Conservation (phyloP, 352 stramenopile genomes). For the Phytophthora multivora region DNA sequence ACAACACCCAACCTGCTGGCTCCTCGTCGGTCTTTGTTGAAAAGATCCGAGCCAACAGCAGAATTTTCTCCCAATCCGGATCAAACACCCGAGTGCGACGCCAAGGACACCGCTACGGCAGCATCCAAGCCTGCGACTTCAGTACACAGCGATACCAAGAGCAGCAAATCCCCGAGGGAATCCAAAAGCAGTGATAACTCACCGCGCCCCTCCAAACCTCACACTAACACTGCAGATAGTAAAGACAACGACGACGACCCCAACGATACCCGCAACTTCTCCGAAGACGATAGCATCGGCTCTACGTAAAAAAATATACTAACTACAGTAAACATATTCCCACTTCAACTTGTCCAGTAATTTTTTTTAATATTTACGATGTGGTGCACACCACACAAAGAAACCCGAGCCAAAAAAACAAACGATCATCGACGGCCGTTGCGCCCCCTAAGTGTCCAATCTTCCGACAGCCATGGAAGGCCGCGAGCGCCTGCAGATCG, state of each 20-base stretch:
- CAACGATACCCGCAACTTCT: slow-evolving; percentile 13
- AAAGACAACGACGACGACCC: slow-evolving; percentile 10
- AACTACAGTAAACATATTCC: slow-evolving; percentile 7
- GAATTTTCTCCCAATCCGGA: not conserved
- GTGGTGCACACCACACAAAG: slow-evolving; percentile 7
- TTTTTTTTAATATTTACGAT: too few relatives aligned
- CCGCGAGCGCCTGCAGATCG: slow-evolving; percentile 54
- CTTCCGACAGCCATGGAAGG: slow-evolving; percentile 30
- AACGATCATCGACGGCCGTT: slow-evolving; percentile 24
- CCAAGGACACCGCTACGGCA: not conserved
- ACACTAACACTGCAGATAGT: not conserved
- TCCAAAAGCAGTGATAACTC: slow-evolving; percentile 15
- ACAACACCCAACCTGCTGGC: slow-evolving; percentile 4
- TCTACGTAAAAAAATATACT: not conserved
- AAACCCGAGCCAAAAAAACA: not conserved
- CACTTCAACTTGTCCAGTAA: slow-evolving; percentile 18
- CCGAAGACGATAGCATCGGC: not conserved
- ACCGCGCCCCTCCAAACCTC: not conserved
- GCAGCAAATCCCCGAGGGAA: slow-evolving; percentile 5
- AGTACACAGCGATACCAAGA: not conserved
- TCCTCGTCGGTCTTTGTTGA: slow-evolving; percentile 9
- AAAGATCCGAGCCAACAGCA: not conserved
- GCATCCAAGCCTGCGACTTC: not conserved
- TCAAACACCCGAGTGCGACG: not conserved
- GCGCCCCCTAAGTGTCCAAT: not conserved